A percentile compares a stretch with the other conserved stretches of the same genome.
Evolutionary conservation across 495 filamentous ascomycete genomes (phyloP).

Genomic region (Clavariopsis aquatica): DNA sequence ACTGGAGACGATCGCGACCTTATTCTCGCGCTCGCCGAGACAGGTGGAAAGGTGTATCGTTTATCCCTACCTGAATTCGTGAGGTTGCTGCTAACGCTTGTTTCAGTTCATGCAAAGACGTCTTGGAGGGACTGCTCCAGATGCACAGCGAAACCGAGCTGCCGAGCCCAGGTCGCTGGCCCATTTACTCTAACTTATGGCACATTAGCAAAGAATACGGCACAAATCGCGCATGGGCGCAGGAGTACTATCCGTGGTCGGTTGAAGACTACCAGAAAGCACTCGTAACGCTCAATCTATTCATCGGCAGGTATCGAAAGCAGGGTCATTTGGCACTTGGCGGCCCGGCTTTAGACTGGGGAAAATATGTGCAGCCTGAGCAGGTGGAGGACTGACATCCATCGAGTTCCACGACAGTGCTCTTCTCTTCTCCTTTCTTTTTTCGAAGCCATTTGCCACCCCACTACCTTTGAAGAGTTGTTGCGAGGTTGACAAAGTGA

Average conservation of each 20-base stretch:
- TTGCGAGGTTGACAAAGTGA: too few species aligned
- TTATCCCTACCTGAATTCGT: not conserved
- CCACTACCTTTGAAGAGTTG: too few species aligned
- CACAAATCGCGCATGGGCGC: not conserved
- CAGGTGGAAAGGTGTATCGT: constrained; percentile 7
- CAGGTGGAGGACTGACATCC: not conserved
- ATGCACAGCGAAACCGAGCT: constrained; percentile 24
- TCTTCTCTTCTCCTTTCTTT: too few species aligned
- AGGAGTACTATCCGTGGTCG: constrained; percentile 5
- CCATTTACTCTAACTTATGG: constrained; percentile 7
- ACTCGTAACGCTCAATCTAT: constrained; percentile 23
- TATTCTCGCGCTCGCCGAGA: constrained; percentile 25
- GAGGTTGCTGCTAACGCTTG: not conserved
- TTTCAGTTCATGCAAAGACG: constrained; percentile 20
- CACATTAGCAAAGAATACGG: not conserved
- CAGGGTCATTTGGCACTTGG: constrained; percentile 5
- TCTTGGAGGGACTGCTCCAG: constrained; percentile 14
- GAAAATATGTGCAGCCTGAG: constrained; percentile 4
- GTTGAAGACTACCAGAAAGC: constrained; percentile 1
- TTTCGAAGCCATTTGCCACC: too few species aligned
- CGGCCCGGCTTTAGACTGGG: constrained; percentile 3
- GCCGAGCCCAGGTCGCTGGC: not conserved
- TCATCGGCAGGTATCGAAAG: constrained; percentile 20
- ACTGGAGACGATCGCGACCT: constrained; percentile 14
- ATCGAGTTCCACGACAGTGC: not conserved